These are phyloP conservation scores for Luzula sylvatica DNA, from an alignment of 176 grass and related monocot species.

Conservation along the genomic window DNA sequence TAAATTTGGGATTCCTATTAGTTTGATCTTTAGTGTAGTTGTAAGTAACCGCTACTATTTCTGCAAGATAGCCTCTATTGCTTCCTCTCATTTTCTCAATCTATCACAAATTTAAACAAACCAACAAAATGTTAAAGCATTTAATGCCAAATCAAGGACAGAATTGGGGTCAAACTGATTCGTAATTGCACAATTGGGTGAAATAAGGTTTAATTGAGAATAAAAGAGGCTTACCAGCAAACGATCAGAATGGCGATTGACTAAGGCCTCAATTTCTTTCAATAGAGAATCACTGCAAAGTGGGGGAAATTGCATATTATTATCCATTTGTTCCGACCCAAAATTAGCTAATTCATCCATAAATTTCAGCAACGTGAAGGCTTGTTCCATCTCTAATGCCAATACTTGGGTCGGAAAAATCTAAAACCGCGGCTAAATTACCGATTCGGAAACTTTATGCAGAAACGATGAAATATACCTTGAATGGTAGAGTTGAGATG, in stretches of 20 bases:
- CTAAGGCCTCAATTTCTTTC: constrained; percentile 53
- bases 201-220: neutral
- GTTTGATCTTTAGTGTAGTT: constrained; percentile 36
- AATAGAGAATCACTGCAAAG: constrained; percentile 52
- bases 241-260: constrained; percentile 49
- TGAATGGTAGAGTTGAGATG: constrained; percentile 65
- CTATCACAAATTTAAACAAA: constrained; percentile 23
- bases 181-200: no score
- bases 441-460: neutral
- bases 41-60: constrained; percentile 71
- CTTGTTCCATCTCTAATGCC: no score
- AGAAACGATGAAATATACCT: constrained; percentile 28
- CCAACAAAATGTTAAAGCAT: neutral
- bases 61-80: constrained; percentile 63
- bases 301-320: neutral
- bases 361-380: no score
- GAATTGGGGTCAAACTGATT: no score
- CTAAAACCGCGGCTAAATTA: neutral
- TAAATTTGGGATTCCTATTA: constrained; percentile 40
- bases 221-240: constrained; percentile 44
- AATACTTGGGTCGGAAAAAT: neutral
- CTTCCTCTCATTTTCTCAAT: constrained; percentile 60
- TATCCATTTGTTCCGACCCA: neutral
- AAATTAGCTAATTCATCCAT: no score
- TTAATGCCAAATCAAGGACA: neutral